Base-by-base conservation (phyloP, 805 yeast species). In the Candida hispaniensis region DNA sequence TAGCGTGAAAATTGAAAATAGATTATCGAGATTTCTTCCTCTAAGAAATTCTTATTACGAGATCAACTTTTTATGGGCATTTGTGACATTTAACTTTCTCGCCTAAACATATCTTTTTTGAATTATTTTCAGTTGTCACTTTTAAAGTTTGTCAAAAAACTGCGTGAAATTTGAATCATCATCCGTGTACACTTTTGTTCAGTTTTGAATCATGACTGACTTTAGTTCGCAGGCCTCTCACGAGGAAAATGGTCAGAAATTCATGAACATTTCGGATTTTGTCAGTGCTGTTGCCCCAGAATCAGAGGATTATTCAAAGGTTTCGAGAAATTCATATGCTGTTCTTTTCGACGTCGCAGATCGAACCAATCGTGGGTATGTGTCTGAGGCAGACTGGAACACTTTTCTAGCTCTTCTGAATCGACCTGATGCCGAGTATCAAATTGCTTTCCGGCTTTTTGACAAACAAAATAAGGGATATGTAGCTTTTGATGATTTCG, bases 311-410 rank as follows among this genome's bases (percentile, higher is more conserved):
- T 64, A 69, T 46, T 66, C 67, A 44, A 65, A 64, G 45, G 64
- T 75, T 34, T 66, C 74, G 10, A 59, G 70, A 8, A 65, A 73
- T 44, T 67, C 79, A 4, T 73, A 72, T 54, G 79, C 79, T 5
- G 66, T 86, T 41, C 72, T 88, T 30, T 88, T 79, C 52, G 63
- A 79, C 39, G 73, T 83, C 16, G 82, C 94, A 10, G 97, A 88
- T 58, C 71, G 71, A 40, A 64, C 67, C 23, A 63, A 66, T 39
- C 71, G 72, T 45, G 96, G 95, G 6, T 74, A 66, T 41, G 64
- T 82, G 32, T 66, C 71, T 16, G 61, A 74, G 32, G 54, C 62
- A 15, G 95, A 88, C 52, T 88, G 93, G 79, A 59, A 71, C 33
- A 66, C 67, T 26, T 80, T 88, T 52, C 74, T 79, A 47, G 64